These are phyloP conservation scores for Penicillium parvum DNA, from an alignment of 495 filamentous ascomycete species.

Conservation along the genomic window DNA sequence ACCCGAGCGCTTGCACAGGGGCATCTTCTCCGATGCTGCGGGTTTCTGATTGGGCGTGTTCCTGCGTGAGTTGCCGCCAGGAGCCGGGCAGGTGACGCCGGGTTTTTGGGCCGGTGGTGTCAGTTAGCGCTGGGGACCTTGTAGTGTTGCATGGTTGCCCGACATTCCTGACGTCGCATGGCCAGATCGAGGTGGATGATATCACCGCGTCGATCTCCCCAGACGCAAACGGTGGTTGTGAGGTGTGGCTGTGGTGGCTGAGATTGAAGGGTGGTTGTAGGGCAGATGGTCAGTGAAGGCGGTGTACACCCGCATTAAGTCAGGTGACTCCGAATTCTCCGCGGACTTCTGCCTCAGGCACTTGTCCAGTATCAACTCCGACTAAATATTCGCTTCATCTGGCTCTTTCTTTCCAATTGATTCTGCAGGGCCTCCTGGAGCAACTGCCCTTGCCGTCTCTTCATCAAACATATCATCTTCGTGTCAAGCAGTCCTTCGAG, in stretches of 20 bases:
- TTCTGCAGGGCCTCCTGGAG: not conserved
- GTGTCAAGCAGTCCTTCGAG: no score
- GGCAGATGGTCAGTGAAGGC: conserved; percentile 2
- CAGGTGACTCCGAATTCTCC: conserved; percentile 8
- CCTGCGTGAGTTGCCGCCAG: conserved; percentile 23
- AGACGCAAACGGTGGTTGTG: conserved; percentile 15
- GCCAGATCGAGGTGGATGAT: conserved; percentile 14
- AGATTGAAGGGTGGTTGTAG: not conserved
- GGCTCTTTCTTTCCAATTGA: conserved; percentile 3
- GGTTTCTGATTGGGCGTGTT: conserved; percentile 10
- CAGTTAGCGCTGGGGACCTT: conserved; percentile 16
- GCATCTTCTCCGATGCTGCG: not conserved
- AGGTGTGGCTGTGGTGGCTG: conserved; percentile 1
- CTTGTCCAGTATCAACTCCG: not conserved
- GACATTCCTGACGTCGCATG: conserved; percentile 20
- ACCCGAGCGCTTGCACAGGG: conserved; percentile 11
- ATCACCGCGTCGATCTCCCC: conserved; percentile 9
- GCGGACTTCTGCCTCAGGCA: conserved; percentile 21
- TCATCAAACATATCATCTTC: not conserved
- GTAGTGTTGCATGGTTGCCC: conserved; percentile 4
- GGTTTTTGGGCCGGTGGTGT: conserved; percentile 2
- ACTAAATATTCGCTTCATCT: not conserved
- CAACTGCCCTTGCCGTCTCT: not conserved
- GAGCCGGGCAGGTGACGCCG: conserved; percentile 7
- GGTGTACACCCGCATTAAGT: conserved; percentile 1